These are phyloP conservation scores for Cladosporium phlei DNA, from an alignment of 2,329 filamentous ascomycete genomes.

Conservation along the genomic window DNA sequence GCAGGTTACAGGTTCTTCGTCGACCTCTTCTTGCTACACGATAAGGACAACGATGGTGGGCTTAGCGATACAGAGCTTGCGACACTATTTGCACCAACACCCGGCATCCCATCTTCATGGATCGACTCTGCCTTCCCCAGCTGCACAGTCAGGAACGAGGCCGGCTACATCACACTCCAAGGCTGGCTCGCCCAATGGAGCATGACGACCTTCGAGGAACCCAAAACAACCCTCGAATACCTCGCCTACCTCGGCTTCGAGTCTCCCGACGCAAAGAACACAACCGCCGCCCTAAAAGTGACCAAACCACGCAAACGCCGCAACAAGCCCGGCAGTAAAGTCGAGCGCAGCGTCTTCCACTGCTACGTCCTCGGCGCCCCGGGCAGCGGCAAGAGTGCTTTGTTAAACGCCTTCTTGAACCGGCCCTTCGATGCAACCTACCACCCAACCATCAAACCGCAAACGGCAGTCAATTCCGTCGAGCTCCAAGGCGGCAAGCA, in stretches of 20 bases:
- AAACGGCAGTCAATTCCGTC: constrained; percentile 90
- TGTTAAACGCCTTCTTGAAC: constrained; percentile 87
- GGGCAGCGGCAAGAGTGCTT: constrained; percentile 81
- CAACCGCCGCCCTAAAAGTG: constrained; percentile 81
- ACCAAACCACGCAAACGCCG: constrained; percentile 88
- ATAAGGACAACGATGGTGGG: constrained; percentile 96
- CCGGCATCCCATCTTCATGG: constrained; percentile 83
- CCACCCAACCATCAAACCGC: constrained; percentile 89
- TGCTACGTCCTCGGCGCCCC: constrained; percentile 87
- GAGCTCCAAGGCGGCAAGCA: constrained; percentile 94
- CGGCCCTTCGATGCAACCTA: constrained; percentile 79
- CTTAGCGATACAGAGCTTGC: constrained; percentile 80
- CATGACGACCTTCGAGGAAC: constrained; percentile 97
- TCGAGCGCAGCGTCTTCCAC: constrained; percentile 89
- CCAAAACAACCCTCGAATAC: constrained; percentile 92
- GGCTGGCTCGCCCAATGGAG: constrained; percentile 99
- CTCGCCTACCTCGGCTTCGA: constrained; percentile 95
- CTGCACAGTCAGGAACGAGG: constrained; percentile 91
- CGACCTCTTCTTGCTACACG: constrained; percentile 88
- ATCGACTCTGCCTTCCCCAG: constrained; percentile 83
- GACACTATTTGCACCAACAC: constrained; percentile 86
- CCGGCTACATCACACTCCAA: constrained; percentile 89
- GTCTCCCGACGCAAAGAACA: constrained; percentile 62
- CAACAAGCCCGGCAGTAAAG: constrained; percentile 66
- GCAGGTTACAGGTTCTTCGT: constrained; percentile 96